Evolutionary conservation across 2,329 filamentous ascomycete species (phyloP), one percentile per base, ranked within the genome.

Genomic region (Sporothrix curviconia): DNA sequence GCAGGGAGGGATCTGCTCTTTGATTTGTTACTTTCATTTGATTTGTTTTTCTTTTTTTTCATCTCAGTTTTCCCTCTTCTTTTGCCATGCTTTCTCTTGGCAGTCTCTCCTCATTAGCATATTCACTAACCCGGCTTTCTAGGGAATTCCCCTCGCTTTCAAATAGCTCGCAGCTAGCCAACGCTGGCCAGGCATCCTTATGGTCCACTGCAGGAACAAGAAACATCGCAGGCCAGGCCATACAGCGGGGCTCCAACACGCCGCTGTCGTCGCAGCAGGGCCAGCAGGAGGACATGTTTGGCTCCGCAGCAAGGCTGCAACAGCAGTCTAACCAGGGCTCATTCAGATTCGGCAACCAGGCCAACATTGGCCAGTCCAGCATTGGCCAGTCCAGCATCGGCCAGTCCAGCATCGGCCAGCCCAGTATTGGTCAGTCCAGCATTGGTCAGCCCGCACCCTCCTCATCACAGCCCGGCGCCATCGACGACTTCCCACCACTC

Each of bases 101-200:
- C 28, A 6, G 28, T 32, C 6, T 25, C 17, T 50, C 17, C n/a
- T 25, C 22, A 17, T 36, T 42, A n/a, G 6, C 15, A 53, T 39
- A n/a, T 47, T 37, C 12, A 19, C 34, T 36, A 14, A 14, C 9
- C 15, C n/a, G 4, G 32, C 19, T 7, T 36, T n/a, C 19, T 17
- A 87, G 83, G 60, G 83, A 87, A 66, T 87, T 87, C 56, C 84
- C 84, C 8, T 84, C 83, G 22, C 70, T 87, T 63, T 85, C 82
- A 53, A 84, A 82, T 65, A 84, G 80, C 62, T 74, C 80, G 44
- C 80, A 82, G 65, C 69, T 82, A 43, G 71, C 77, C 28, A 78
- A 69, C 58, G 68, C 75, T 7, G 76, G 68, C 46, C 76, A 76
- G 60, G 71, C 76, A 14, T 79, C 79, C 5, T 74, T 84, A 70